Evolutionary conservation across 2,329 filamentous ascomycete species (phyloP).

Genomic region (Epichloe uncinata): DNA sequence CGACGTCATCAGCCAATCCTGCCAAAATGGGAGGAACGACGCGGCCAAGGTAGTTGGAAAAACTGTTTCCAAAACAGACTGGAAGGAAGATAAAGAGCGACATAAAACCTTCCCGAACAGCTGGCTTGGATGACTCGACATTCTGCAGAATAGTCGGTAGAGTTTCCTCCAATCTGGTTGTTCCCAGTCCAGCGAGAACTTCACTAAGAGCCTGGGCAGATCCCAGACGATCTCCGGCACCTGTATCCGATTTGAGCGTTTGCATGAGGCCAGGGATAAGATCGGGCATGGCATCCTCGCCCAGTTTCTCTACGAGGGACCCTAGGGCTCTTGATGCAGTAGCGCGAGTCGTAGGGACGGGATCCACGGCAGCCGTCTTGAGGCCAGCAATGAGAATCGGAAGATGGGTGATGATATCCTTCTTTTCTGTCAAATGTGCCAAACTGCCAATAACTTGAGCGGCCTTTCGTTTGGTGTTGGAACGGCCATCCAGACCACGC

Average conservation of each 20-base stretch:
- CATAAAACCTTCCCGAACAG: conserved; percentile 97
- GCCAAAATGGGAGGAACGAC: conserved; percentile 93
- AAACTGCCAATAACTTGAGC: conserved; percentile 96
- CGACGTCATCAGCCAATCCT: conserved; percentile 88
- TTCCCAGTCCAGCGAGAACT: conserved; percentile 89
- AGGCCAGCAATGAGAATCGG: conserved; percentile 86
- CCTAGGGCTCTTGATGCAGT: conserved; percentile 93
- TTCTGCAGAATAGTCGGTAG: conserved; percentile 94
- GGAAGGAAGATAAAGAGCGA: conserved; percentile 98
- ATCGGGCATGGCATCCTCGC: conserved; percentile 90
- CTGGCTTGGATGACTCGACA: conserved; percentile 76
- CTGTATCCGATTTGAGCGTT: conserved; percentile 92
- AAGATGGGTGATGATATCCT: conserved; percentile 81
- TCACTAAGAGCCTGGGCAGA: conserved; percentile 94
- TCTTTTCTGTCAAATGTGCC: conserved; percentile 91
- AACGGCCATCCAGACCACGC: conserved; percentile 79
- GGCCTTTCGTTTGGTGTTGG: conserved; percentile 89
- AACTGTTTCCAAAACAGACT: conserved; percentile 97
- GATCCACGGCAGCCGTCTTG: conserved; percentile 80
- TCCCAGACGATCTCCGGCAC: conserved; percentile 87
- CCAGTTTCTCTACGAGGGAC: conserved; percentile 94
- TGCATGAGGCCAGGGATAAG: conserved; percentile 97
- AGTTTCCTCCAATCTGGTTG: conserved; percentile 84
- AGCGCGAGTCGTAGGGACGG: conserved; percentile 88
- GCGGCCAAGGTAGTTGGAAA: conserved; percentile 85